A percentile compares a stretch with the other conserved stretches of the same genome.
These are phyloP conservation scores for Casuarina glauca DNA, from an alignment of 306 rosid species.

Conservation along the genomic window DNA sequence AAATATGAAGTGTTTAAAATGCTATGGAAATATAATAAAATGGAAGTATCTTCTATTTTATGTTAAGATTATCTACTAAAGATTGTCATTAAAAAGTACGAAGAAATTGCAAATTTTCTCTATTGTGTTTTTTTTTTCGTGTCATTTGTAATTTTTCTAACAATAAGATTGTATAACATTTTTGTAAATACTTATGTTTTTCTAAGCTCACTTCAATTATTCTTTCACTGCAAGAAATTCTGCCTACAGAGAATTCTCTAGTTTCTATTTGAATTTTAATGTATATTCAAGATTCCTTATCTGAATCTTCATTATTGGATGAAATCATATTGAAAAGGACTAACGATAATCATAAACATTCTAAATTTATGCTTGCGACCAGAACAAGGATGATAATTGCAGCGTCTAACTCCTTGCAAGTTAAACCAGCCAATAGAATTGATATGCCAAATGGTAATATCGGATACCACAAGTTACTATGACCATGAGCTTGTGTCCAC, in stretches of 20 bases:
- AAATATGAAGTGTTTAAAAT: neutral
- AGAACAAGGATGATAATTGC: constrained; percentile 1
- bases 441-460: neutral
- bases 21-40: neutral
- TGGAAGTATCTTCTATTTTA: neutral
- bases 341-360: neutral
- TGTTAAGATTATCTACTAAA: neutral
- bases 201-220: neutral
- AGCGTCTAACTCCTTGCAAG: neutral
- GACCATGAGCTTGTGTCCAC: neutral
- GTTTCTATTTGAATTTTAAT: neutral
- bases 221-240: neutral
- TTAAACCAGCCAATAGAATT: neutral
- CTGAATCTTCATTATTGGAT: no score
- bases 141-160: neutral
- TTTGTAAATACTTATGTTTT: neutral
- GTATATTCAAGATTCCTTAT: no score
- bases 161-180: neutral
- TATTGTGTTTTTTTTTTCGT: neutral
- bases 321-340: no score
- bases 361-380: neutral
- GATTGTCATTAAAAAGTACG: neutral
- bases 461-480: neutral
- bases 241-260: neutral
- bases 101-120: neutral